Base-by-base conservation (phyloP, 805 yeast species). In the Jamesozyma spencerorum region DNA sequence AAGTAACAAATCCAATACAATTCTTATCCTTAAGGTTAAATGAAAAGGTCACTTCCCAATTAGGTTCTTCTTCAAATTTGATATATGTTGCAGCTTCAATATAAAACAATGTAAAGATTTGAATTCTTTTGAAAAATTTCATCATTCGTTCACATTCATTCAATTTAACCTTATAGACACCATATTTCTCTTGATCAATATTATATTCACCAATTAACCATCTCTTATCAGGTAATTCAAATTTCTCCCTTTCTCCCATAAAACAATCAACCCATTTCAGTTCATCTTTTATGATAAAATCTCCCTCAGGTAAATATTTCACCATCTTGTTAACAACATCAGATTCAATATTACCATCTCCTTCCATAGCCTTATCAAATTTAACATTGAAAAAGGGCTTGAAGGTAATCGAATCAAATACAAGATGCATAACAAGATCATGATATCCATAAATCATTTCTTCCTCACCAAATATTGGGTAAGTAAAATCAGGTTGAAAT, bases 1-100 rank as follows among this genome's bases (percentile, higher is more conserved):
- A 83, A 0, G 97, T 88, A 19, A 81, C 64, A 57, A 82, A 92
- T 0, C 97, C 97, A 29, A 78, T 74, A 40, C 88, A 72, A 24
- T 44, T 75, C 13, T 58, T 62, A 0, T 60, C 62, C 1, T 41
- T 42, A 6, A 57, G 55, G 35, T 64, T 60, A 17, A 65, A 54
- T 5, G 82, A 47, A 29, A 81, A 66, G 55, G 75, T 88, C 2
- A 87, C 57, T 36, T 84, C 86, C 98, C 98, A 92, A 14, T 73
- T 68, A 7, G 71, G 70, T 60, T 92, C 98, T 0, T 60, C 60
- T 31, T 71, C 69, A 13, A 35, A 28, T 55, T 88, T 96, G 41
- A 92, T 86, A 53, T 76, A 85, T 1, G 94, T 78, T 1, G 96
- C 97, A 0, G 95, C 97, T 58, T 92, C 98, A 49, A 92, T 90